These are phyloP conservation scores for Terana coerulea DNA, from an alignment of 768 basidiomycete genomes.

Conservation along the genomic window DNA sequence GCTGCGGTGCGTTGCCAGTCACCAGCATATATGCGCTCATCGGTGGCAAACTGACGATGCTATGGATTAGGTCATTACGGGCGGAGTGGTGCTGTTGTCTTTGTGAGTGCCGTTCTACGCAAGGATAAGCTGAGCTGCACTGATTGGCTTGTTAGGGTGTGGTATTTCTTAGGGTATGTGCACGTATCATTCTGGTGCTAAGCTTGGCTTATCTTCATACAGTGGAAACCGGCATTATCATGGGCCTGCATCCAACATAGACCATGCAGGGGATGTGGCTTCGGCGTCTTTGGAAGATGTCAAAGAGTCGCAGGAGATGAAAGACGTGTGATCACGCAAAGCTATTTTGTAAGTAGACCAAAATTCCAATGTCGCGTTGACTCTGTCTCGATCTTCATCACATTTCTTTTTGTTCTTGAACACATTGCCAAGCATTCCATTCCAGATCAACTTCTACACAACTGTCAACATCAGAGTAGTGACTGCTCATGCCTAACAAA, in stretches of 20 bases:
- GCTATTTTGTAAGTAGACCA: background rate
- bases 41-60: background rate
- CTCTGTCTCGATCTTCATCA: background rate
- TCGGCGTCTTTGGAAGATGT: background rate
- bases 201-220: background rate
- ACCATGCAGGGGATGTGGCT: background rate
- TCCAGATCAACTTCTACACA: no score
- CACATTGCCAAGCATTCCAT: no score
- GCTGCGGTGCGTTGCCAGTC: conserved; percentile 50
- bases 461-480: no score
- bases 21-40: no score
- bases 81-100: conserved; percentile 30
- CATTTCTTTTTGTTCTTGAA: no score
- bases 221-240: conserved; percentile 10
- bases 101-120: conserved; percentile 18
- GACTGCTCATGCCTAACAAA: no score
- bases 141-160: background rate
- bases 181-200: background rate
- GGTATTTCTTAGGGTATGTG: conserved; percentile 11
- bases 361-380: background rate
- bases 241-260: conserved; percentile 6
- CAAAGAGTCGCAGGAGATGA: background rate
- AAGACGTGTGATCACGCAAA: background rate
- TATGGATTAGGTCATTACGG: conserved; percentile 28
- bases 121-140: background rate